Base-by-base conservation (phyloP, 2,329 filamentous ascomycete genomes). In the Ophiostoma himal-ulmi region DNA sequence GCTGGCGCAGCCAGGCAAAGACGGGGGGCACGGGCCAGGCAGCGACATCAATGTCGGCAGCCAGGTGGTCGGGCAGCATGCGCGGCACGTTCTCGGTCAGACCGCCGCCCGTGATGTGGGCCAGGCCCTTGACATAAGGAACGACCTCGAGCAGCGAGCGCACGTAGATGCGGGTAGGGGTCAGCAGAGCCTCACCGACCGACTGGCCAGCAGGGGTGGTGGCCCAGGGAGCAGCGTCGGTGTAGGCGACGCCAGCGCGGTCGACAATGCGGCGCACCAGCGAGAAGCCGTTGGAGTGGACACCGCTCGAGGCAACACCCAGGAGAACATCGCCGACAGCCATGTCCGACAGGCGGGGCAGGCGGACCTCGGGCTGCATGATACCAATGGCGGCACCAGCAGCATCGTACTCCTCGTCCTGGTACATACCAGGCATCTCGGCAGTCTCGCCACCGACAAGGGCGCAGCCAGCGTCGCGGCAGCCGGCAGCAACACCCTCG, bases 391-490 rank as follows among this genome's bases (percentile, higher is more conserved):
- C 94, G 54, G 91, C 91, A 73, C 95, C 95, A 30, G 93, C 94
- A 8, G 94, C 93, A 76, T 99, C 95, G 79, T 98, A 99, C 77
- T 96, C 92, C 68, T 93, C 91, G 69, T 87, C 88, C 73, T 89
- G 85, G 82, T 97, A 97, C 83, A 98, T 92, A 70, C 94, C 94
- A 0, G 94, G 94, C 95, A 99, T 98, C 81, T 99, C 95, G 7
- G 95, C 95, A 0, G 95, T 99, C 81, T 99, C 95, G 64, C 95
- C 95, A 54, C 95, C 95, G n/a, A 98, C 91, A 3, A 99, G 86
- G 20, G 94, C 94, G 77, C 94, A 97, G 64, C 90, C 90, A 0
- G 94, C 88, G 77, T 93, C 87, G 72, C 88, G 88, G 81, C 95
- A 99, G 67, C 95, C 95, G 39, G 89, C 86, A 2, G 94, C 93